These are phyloP conservation scores for Aspergillus neotritici DNA, from an alignment of 2,329 filamentous ascomycete species.

Conservation along the genomic window DNA sequence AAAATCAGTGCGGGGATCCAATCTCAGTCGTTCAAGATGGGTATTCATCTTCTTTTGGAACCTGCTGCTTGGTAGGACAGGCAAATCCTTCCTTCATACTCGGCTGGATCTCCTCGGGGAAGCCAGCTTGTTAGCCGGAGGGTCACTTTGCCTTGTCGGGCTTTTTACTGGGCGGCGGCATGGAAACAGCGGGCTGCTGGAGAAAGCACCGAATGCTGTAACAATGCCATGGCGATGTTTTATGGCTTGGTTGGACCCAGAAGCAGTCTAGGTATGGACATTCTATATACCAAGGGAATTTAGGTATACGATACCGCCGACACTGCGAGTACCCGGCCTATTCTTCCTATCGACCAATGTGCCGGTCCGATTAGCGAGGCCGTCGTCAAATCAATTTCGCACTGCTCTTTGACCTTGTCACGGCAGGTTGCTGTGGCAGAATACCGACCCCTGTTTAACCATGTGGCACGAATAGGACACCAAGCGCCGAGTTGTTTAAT, in stretches of 20 bases:
- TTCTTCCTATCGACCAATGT: constrained; percentile 4
- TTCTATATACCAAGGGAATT: constrained; percentile 18
- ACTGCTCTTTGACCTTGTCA: constrained; percentile 1
- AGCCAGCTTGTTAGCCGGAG: constrained; percentile 13
- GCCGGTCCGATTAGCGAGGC: constrained; percentile 11
- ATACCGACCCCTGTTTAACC: constrained; percentile 10
- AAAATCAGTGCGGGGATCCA: constrained; percentile 11
- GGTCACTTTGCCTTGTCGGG: constrained; percentile 11
- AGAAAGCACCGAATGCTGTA: constrained; percentile 15
- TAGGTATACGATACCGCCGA: constrained; percentile 12
- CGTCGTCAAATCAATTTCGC: constrained; percentile 18
- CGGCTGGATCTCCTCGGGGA: constrained; percentile 9
- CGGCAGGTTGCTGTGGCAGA: not conserved
- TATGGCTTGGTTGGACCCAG: constrained; percentile 12
- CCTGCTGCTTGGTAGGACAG: constrained; percentile 1
- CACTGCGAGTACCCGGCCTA: constrained; percentile 6
- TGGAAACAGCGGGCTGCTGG: constrained; percentile 11
- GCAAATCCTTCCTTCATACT: constrained; percentile 9
- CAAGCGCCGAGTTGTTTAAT: constrained; percentile 14
- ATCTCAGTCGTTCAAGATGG: constrained; percentile 9
- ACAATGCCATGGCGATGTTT: constrained; percentile 13
- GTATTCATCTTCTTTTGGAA: constrained; percentile 5
- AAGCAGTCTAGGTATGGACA: constrained; percentile 11
- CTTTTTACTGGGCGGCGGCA: constrained; percentile 15
- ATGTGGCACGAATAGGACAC: constrained; percentile 14